Base-by-base conservation (phyloP, 805 yeast species). In the Candida nanaspora region DNA sequence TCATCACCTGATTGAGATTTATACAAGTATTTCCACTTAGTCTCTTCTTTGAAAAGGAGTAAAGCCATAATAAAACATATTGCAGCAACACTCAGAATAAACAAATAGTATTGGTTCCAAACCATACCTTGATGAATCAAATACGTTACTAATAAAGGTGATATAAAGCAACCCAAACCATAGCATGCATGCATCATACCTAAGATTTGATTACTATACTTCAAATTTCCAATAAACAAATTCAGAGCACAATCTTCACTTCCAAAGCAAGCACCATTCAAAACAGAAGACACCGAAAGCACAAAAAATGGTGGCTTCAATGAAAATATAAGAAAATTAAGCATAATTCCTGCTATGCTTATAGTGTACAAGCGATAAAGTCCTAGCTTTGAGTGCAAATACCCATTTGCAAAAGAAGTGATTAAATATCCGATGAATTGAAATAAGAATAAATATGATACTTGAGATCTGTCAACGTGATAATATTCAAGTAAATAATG, bases 241-340 rank as follows among this genome's bases (percentile, higher is more conserved):
- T 76, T 78, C 50, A 76, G 57, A 9, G 73, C 59, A 29, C 82
- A 74, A 52, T 80, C 86, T 22, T 75, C 47, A 8, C 70, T 47
- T 1, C 87, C 86, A 41, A 65, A 65, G 0, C 82, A 81, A 32
- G 78, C 49, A 0, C 88, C 88, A 36, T 56, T 53, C 19, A 70
- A 47, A 2, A 65, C 50, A 43, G 72, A 68, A 26, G 65, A 56
- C 0, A 61, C 1, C 1, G 72, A 64, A 22, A 74, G 63, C 0
- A 74, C 20, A 10, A 51, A 41, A 43, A 66, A 69, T 16, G 75
- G 74, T 1, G 76, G 72, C 33, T 55, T 62, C 3, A 60, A 45
- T 8, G 67, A 56, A n/a, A 66, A 57, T 2, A 70, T 45, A 6
- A 62, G 40, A n/a, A 48, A 36, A 16, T 43, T 44, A 6, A 42